phyloP scores from a whole-genome alignment of 768 basidiomycete species.

The Tulasnella sp. region DNA sequence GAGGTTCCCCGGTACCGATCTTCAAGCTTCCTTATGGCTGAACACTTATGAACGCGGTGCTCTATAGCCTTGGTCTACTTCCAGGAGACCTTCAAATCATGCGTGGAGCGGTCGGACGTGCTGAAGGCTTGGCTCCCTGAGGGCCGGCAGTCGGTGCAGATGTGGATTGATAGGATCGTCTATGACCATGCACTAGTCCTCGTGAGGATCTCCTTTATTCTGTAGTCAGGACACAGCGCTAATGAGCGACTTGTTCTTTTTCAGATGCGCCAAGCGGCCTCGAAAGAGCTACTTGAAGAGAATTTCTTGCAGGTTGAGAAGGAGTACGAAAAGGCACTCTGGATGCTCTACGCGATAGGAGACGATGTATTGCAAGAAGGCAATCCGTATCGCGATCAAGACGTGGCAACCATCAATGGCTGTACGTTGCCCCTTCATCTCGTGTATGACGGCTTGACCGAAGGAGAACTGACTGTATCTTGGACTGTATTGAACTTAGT shows the following conservation, averaged over 20 bases:
- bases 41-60: neutral
- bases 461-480: neutral
- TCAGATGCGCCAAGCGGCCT: slow-evolving; percentile 86
- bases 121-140: slow-evolving; percentile 82
- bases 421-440: slow-evolving; percentile 1
- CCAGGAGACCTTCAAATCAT: slow-evolving; percentile 86
- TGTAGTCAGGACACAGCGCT: slow-evolving; percentile 1
- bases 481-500: neutral
- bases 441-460: neutral
- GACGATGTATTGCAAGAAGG: slow-evolving; percentile 75
- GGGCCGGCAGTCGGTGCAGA: slow-evolving; percentile 64
- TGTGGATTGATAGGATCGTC: slow-evolving; percentile 80
- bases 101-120: slow-evolving; percentile 79
- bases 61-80: slow-evolving; percentile 72
- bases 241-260: neutral
- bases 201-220: slow-evolving; percentile 38
- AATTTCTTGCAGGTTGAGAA: slow-evolving; percentile 80
- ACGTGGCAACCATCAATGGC: slow-evolving; percentile 43
- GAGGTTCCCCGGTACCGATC: slow-evolving; percentile 19
- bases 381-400: slow-evolving; percentile 78
- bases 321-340: slow-evolving; percentile 87
- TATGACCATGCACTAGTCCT: slow-evolving; percentile 84
- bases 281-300: slow-evolving; percentile 74
- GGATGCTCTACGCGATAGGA: slow-evolving; percentile 86
- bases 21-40: no score